A percentile compares a stretch with the other conserved stretches of the same genome.
phyloP scores from a whole-genome alignment of 768 basidiomycete genomes.

The Podaxis sp. region DNA sequence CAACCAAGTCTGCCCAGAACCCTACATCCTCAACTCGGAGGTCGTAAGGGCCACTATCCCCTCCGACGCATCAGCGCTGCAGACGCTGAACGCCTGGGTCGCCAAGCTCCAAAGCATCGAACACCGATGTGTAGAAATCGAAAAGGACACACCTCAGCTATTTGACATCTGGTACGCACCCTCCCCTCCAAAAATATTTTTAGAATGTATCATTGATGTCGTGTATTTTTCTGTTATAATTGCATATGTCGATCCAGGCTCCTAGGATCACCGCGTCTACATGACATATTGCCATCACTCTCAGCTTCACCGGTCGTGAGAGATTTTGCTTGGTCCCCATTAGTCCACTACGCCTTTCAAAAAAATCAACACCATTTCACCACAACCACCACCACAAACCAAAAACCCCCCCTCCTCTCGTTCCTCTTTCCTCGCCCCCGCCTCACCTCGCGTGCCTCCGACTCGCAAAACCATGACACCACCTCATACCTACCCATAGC shows the following conservation, averaged over 20 bases:
- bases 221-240: no score
- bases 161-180: slow-evolving; percentile 52
- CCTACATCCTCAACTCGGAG: slow-evolving; percentile 20
- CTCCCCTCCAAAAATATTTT: not conserved
- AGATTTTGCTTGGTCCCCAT: slow-evolving; percentile 60
- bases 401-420: slow-evolving; percentile 15
- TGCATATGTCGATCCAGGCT: slow-evolving; percentile 35
- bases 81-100: slow-evolving; percentile 45
- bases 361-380: slow-evolving; percentile 44
- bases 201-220: not conserved
- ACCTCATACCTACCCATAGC: not conserved
- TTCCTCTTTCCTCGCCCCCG: slow-evolving; percentile 14
- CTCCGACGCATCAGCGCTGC: slow-evolving; percentile 26
- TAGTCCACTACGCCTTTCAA: slow-evolving; percentile 48
- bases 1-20: slow-evolving; percentile 42
- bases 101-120: slow-evolving; percentile 38
- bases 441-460: slow-evolving; percentile 6
- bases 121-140: slow-evolving; percentile 50
- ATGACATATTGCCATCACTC: slow-evolving; percentile 43
- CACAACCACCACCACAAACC: not conserved
- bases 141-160: slow-evolving; percentile 33
- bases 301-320: slow-evolving; percentile 48
- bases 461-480: not conserved
- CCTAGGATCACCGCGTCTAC: slow-evolving; percentile 42
- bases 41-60: slow-evolving; percentile 26